Conservation (phyloP, 257 asterid species). For the Agastache rugosa region DNA sequence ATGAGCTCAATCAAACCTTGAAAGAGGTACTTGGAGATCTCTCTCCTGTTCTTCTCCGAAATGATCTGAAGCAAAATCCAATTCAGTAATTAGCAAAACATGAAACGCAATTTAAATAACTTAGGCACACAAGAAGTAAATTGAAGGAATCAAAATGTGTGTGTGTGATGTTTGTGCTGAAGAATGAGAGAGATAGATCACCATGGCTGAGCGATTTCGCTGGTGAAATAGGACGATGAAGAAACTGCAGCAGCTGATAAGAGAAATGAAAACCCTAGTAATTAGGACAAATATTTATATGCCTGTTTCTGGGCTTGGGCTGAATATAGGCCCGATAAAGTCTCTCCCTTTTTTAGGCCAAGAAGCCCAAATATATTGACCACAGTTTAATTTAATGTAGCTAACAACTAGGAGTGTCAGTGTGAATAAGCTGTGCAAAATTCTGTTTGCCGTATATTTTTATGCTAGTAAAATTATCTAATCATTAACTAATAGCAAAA, state of each 20-base stretch:
- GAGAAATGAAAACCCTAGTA: conserved; percentile 38
- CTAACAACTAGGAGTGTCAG: no score
- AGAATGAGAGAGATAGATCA: background rate
- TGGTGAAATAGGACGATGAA: background rate
- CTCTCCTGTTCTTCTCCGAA: conserved; percentile 87
- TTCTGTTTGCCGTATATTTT: no score
- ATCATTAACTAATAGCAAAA: no score
- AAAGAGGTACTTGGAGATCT: conserved; percentile 93
- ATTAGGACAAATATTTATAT: background rate
- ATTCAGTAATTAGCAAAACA: background rate
- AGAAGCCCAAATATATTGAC: background rate
- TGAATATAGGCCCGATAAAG: background rate
- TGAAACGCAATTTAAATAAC: background rate
- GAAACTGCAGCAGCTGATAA: conserved; percentile 37
- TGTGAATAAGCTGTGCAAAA: no score
- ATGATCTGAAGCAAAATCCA: conserved; percentile 58
- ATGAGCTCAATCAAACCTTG: conserved; percentile 55
- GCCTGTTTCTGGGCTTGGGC: conserved; percentile 29
- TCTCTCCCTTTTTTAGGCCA: background rate
- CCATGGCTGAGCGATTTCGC: conserved; percentile 42
- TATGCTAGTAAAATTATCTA: no score
- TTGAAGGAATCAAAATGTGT: background rate
- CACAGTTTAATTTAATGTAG: no score
- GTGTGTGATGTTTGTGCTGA: background rate
- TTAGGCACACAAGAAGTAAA: background rate